Base-by-base conservation (phyloP, 2,329 filamentous ascomycete species). In the Aspergillus pseudoterreus region DNA sequence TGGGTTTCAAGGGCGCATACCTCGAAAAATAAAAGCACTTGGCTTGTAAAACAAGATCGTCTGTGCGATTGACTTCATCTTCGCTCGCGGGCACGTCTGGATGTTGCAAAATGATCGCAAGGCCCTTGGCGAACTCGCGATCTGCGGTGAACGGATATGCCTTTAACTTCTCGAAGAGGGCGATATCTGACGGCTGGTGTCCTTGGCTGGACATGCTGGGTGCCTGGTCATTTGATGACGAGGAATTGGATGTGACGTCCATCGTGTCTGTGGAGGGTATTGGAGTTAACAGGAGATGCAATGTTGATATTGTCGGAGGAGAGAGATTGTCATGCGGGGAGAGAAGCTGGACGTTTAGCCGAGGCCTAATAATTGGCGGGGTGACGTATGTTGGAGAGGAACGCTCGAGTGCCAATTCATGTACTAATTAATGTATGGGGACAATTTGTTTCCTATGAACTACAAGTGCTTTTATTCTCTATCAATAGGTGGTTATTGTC, bases 21-120 rank as follows among this genome's bases (percentile, higher is more conserved):
- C 71, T 68, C 33, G 75, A 71, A 54, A 72, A 75, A 52, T 76
- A 78, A 59, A 77, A 78, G 56, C 74, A 77, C 63, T 75, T 73
- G 12, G 75, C 75, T 56, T 73, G 71, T 12, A 75, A 50, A 12
- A 76, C 70, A 22, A 77, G 64, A 50, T 73, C 72, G 46, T 74
- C 67, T 17, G 69, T 65, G 21, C 68, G 63, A 32, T 56, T 58
- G 24, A 75, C 61, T 56, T 76, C 73, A 14, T 63, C 63, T 32
- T 70, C 64, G 15, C 70, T 70, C 8, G 71, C 68, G 32, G 70
- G 68, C 1, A 58, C 68, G 35, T 64, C 65, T 10, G 70, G 65
- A 49, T 75, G 73, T 32, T 73, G 70, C 14, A 78, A 67, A 43
- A 78, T 76, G 22, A 71, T 64, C 9, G 71, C 67, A n/a, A 78